Percentiles rank a stretch among this genome's conserved stretches.
These are phyloP conservation scores for Rosellinia necatrix DNA, from an alignment of 2,329 filamentous ascomycete genomes.

Conservation along the genomic window DNA sequence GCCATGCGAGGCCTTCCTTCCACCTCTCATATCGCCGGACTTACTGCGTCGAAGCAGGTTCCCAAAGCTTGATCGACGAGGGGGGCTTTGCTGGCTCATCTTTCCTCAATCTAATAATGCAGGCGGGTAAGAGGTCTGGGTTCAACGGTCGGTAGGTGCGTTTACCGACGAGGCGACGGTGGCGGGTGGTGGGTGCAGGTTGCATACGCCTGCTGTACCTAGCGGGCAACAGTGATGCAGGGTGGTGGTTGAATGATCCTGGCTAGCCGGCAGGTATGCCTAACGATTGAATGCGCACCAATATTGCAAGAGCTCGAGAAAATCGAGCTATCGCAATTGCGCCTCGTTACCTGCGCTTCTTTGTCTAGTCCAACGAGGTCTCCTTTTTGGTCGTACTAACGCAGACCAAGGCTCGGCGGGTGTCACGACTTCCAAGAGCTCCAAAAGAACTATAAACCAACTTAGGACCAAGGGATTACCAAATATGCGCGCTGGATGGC, in stretches of 20 bases:
- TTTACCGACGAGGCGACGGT: conserved; percentile 9
- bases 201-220: conserved; percentile 14
- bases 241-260: conserved; percentile 10
- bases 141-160: conserved; percentile 24
- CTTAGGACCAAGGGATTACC: conserved; percentile 8
- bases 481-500: conserved; percentile 1
- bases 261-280: conserved; percentile 20
- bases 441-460: too few relatives aligned
- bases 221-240: conserved; percentile 24
- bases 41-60: conserved; percentile 60
- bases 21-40: conserved; percentile 56
- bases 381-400: background rate
- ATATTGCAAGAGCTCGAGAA: conserved; percentile 10
- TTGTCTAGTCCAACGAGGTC: background rate
- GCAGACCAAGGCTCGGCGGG: background rate
- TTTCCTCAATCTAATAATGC: conserved; percentile 29
- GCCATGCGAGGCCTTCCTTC: conserved; percentile 57
- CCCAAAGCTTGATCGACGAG: conserved; percentile 55
- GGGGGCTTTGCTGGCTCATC: conserved; percentile 42
- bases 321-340: conserved; percentile 8
- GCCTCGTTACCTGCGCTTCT: conserved; percentile 8
- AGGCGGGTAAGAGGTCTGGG: conserved; percentile 24
- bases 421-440: background rate
- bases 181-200: conserved; percentile 21
- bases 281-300: conserved; percentile 4